A percentile compares a stretch with the other conserved stretches of the same genome.
Conservation (phyloP, 176 grass and related monocot species). For the Oryza australiensis region DNA sequence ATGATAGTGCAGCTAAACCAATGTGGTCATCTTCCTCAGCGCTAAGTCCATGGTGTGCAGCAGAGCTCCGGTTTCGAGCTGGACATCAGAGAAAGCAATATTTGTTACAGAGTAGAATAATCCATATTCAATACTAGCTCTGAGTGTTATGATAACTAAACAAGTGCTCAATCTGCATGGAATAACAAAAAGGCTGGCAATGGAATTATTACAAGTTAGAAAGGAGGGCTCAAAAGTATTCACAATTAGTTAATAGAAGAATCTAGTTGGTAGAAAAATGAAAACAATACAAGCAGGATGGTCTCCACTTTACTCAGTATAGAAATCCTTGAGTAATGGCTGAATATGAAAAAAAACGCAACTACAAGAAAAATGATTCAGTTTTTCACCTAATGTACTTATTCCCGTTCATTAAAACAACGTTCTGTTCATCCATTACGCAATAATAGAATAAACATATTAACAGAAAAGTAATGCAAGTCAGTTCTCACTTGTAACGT, state of each 20-base stretch:
- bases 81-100: conserved; percentile 31
- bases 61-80: conserved; percentile 65
- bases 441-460: background rate
- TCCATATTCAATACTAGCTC: background rate
- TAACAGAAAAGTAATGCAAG: background rate
- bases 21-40: conserved; percentile 72
- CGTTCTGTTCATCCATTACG: background rate
- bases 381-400: background rate
- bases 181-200: conserved; percentile 1
- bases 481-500: conserved; percentile 75
- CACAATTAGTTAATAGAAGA: background rate
- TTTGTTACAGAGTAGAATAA: background rate
- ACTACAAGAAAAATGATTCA: background rate
- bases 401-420: background rate
- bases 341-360: background rate
- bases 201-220: background rate
- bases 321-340: background rate
- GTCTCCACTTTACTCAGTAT: background rate
- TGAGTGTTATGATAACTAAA: background rate
- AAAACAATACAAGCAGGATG: background rate
- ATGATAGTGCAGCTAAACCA: conserved; percentile 78
- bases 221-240: background rate
- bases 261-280: background rate
- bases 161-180: background rate
- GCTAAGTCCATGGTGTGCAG: conserved; percentile 42